Evolutionary conservation across 2,329 filamentous ascomycete genomes (phyloP), one percentile per base, ranked within the genome.

Genomic region (Monosporascus sp.): DNA sequence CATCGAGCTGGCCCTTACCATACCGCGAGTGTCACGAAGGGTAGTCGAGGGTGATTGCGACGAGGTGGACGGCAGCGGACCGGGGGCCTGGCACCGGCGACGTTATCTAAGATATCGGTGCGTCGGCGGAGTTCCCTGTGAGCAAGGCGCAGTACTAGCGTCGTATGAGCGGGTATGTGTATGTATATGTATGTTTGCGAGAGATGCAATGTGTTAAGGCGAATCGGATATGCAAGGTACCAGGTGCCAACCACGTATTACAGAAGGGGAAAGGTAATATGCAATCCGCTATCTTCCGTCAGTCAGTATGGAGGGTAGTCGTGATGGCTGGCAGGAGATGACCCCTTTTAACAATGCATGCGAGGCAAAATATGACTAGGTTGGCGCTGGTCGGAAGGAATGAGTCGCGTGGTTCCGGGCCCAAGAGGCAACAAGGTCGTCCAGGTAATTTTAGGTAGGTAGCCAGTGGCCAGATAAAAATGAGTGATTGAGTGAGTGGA

Each of bases 211-310:
- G 24, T 45, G 43, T 41, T 41, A 18, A 20, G 52, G 52, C 49
- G 52, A 56, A 56, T 61, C 55, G 55, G 55, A 48, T 64, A 68
- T 68, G 66, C 66, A 68, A 68, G 66, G 65, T 67, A 67, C 64
- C 50, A 53, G 50, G 58, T 64, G 9, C 60, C 60, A 63, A 65
- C 63, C 63, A 62, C 61, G 54, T 54, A 58, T 55, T 60, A 56
- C 58, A 55, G 55, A 58, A 43, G 50, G 50, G 49, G 31, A 5
- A 35, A 1, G 31, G 11, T 14, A 35, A 35, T 35, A 35, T 35
- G 31, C 31, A 35, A 35, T 35, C 31, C 31, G 31, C 31, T 35
- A 35, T 35, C 11, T 9, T 35, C 11, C 2, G 31, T 35, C 11
- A 53, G 55, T 64, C 58, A 56, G 58, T 62, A 56, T 47, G 54